Evolutionary conservation across 139 green algal species (phyloP), one percentile per base, ranked within the genome.

Genomic region (Closterium sp.): DNA sequence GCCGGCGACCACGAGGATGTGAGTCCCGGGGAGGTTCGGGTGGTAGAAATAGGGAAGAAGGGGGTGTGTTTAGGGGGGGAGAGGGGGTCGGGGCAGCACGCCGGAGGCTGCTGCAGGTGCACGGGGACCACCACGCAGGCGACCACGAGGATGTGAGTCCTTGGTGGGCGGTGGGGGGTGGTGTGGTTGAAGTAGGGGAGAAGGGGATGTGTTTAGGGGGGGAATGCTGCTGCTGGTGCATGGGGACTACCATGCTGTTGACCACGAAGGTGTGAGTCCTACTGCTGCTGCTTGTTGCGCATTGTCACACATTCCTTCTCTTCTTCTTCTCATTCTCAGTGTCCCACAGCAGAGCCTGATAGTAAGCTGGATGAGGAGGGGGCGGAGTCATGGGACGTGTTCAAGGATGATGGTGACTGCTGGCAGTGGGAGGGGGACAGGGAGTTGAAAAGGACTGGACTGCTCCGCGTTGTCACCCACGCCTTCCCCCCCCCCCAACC

Each of bases 361-460:
- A 79, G 13, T 24, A 13, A 79, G 62, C 17, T 79, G 62, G 62
- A 79, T 27, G 62, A 79, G 62, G 17, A 79, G 62, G 19, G 62
- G 4, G 17, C 17, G 1, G 17, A 50, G 6, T 50, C 38, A 13
- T 50, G 24, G 38, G 38, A 50, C 7, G 94, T 96, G 34, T 95
- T 96, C 31, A 93, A 93, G 17, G 91, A 92, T 22, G 90, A 90
- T 88, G 90, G 91, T 31, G 19, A 50, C 32, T 34, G 9, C 34
- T 6, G 34, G 34, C 34, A 42, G 34, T 42, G 34, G 34, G 34
- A 42, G 34, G 34, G 34, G 34, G 34, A 42, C 9, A 6, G 34
- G 34, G 34, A 42, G 34, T 28, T n/a, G n/a, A 0, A 13, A 13
- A 89, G 87, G 9, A 45, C 31, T 42, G 30, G 28, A 87, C 10